Evolutionary conservation across 495 filamentous ascomycete genomes (phyloP).

Genomic region (Beverwykella pulmonaria): DNA sequence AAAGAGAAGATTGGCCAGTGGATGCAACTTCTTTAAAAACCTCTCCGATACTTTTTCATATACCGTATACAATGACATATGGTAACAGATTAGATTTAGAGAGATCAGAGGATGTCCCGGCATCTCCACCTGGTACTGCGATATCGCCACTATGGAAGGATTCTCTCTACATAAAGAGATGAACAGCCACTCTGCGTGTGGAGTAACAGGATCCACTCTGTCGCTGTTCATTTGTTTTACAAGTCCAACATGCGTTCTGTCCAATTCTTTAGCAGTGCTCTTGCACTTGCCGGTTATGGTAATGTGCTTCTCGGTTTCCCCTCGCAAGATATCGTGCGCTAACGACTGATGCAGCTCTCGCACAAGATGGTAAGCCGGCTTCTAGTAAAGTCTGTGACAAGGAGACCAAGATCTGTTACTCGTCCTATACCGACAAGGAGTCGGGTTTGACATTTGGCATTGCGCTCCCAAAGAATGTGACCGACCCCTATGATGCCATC

Average conservation of each 20-base stretch:
- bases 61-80: conserved; percentile 30
- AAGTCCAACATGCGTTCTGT: conserved; percentile 28
- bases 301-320: neutral
- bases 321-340: neutral
- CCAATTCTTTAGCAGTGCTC: conserved; percentile 24
- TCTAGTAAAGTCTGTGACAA: conserved; percentile 27
- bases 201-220: neutral
- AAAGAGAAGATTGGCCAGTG: conserved; percentile 28
- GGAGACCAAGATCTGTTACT: conserved; percentile 26
- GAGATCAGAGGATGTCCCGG: conserved; percentile 7
- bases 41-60: conserved; percentile 18
- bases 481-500: conserved; percentile 30
- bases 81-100: conserved; percentile 13
- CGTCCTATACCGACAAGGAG: conserved; percentile 17
- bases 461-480: conserved; percentile 26
- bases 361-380: conserved; percentile 1
- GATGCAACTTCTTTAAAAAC: conserved; percentile 2
- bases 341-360: neutral
- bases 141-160: conserved; percentile 10
- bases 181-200: neutral
- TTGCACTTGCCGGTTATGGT: conserved; percentile 30
- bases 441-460: conserved; percentile 27
- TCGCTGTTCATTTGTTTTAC: neutral
- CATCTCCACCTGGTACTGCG: neutral
- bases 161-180: conserved; percentile 26